phyloP scores from a whole-genome alignment of 2,329 filamentous ascomycete species.

The Chalara sp. region DNA sequence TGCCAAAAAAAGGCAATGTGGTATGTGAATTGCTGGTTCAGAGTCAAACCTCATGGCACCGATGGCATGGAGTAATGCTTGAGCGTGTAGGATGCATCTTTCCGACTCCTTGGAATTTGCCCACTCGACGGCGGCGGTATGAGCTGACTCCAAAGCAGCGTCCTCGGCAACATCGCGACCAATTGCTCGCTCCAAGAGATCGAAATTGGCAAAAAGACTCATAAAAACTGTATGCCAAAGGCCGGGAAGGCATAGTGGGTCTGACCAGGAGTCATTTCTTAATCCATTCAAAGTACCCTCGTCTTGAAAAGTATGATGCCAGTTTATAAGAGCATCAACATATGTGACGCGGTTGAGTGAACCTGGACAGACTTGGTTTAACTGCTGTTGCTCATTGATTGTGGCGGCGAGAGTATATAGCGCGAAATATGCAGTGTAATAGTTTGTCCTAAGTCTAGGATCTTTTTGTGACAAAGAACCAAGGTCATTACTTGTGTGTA shows the following conservation, averaged over 20 bases:
- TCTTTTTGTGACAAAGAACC: no score
- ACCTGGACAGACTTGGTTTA: no score
- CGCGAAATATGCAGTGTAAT: neutral
- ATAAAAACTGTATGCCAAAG: neutral
- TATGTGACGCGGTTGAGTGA: no score
- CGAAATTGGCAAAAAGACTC: neutral
- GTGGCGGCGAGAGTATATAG: neutral
- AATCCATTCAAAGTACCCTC: no score
- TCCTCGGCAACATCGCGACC: neutral
- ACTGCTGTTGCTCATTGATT: neutral
- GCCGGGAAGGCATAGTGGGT: neutral
- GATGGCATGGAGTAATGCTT: neutral
- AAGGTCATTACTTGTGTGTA: neutral
- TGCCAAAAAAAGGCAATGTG: constrained; percentile 1
- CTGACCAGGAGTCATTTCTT: neutral
- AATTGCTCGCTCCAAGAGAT: neutral
- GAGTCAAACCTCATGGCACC: neutral
- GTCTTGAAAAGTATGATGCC: no score
- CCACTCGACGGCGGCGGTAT: neutral
- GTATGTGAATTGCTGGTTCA: neutral
- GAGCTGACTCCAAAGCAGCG: neutral
- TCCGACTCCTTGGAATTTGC: neutral
- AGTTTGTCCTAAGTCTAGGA: no score
- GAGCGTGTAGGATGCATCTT: neutral
- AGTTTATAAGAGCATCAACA: no score